Evolutionary conservation across 164 flowering plant species (phyloP).

Genomic region (Vitis amurensis): DNA sequence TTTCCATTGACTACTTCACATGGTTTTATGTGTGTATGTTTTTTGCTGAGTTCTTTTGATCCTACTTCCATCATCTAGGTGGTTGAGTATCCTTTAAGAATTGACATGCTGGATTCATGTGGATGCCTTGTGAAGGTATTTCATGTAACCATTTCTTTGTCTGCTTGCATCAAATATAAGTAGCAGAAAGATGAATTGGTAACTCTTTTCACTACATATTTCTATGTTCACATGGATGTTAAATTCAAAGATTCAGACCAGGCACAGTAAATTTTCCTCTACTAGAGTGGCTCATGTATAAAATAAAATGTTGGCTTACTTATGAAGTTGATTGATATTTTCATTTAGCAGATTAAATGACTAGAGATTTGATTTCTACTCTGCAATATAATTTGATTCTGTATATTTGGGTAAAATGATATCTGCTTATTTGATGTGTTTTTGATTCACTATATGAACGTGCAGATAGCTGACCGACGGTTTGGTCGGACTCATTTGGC

Average conservation of each 20-base stretch:
- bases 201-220: neutral
- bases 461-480: conserved; percentile 77
- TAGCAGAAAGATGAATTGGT: neutral
- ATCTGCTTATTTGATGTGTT: neutral
- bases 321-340: too few species aligned
- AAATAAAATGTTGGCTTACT: too few species aligned
- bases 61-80: conserved; percentile 38
- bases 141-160: neutral
- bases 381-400: neutral
- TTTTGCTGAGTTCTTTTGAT: neutral
- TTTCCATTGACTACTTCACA: neutral
- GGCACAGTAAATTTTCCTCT: neutral
- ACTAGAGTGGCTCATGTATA: neutral
- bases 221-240: neutral
- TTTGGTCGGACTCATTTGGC: conserved; percentile 92
- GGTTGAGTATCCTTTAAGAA: conserved; percentile 81
- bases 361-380: too few species aligned
- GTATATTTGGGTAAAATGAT: neutral
- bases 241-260: conserved; percentile 4
- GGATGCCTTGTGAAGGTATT: conserved; percentile 78
- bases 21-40: neutral
- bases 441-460: neutral
- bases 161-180: neutral
- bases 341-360: too few species aligned
- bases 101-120: conserved; percentile 74